Percentiles rank a stretch among this genome's conserved stretches.
Conservation (phyloP, 2,329 filamentous ascomycete species). For the Metarhizium rileyi region DNA sequence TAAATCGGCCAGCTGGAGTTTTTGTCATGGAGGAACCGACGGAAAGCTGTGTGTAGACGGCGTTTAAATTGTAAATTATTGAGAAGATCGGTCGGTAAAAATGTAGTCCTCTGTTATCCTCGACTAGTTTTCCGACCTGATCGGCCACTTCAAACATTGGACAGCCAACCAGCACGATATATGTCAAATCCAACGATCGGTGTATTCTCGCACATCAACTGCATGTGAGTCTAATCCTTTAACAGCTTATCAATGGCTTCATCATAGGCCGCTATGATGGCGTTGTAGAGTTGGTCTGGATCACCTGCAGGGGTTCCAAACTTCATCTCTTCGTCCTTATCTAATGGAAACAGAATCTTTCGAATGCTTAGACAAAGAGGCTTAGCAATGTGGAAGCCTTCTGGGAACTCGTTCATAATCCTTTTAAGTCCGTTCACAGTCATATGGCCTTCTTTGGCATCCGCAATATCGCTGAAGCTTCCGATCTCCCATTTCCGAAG, state of each 20-base stretch:
- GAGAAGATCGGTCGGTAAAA: no score
- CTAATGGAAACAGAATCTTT: not conserved
- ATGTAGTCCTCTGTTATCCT: no score
- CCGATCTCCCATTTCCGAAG: conserved; percentile 8
- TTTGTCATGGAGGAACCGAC: no score
- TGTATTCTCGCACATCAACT: not conserved
- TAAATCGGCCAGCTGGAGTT: no score
- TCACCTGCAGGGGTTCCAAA: not conserved
- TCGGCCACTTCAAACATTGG: no score
- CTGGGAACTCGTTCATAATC: conserved; percentile 11
- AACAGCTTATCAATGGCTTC: conserved; percentile 5
- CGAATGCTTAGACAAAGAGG: conserved; percentile 9
- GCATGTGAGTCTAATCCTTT: not conserved
- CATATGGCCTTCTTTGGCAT: conserved; percentile 6
- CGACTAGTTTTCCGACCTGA: no score
- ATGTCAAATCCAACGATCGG: no score
- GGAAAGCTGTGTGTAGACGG: no score
- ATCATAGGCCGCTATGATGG: conserved; percentile 8
- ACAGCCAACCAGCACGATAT: no score
- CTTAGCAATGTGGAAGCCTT: conserved; percentile 8
- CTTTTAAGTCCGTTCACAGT: not conserved
- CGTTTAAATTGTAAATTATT: no score
- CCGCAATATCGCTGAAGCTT: conserved; percentile 6
- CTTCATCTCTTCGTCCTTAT: not conserved
- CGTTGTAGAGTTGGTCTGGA: conserved; percentile 5